These are phyloP conservation scores for Suhomyces sp. DNA, from an alignment of 805 yeast species.

Conservation along the genomic window DNA sequence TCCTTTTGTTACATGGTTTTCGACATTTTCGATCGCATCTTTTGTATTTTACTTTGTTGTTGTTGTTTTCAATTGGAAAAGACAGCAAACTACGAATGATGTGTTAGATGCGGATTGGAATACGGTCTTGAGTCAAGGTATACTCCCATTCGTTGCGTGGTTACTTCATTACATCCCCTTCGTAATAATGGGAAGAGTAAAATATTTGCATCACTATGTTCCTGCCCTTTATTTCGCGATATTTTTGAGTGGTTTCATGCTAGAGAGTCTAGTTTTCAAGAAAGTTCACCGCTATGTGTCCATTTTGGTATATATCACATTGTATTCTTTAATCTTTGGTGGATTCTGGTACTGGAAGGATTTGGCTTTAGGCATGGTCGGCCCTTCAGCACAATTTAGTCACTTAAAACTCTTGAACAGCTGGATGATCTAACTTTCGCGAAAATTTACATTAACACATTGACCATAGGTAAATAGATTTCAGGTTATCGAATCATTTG, in stretches of 20 bases:
- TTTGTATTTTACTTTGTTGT: slow-evolving; percentile 21
- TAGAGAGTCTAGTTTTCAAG: slow-evolving; percentile 21
- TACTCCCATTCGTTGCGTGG: slow-evolving; percentile 42
- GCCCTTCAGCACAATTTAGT: slow-evolving; percentile 25
- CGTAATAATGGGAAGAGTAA: slow-evolving; percentile 43
- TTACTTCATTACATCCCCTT: slow-evolving; percentile 41
- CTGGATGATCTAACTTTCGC: slow-evolving; percentile 3
- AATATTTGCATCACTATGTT: slow-evolving; percentile 44
- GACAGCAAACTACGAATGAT: slow-evolving; percentile 25
- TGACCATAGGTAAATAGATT: too few species aligned
- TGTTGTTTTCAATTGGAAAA: slow-evolving; percentile 27
- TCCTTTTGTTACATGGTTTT: slow-evolving; percentile 71
- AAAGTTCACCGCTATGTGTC: slow-evolving; percentile 14
- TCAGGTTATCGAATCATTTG: too few species aligned
- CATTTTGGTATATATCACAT: slow-evolving; percentile 37
- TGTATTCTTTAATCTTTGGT: slow-evolving; percentile 54
- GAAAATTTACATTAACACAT: neutral
- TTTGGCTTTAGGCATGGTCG: slow-evolving; percentile 76
- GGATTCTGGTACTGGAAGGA: slow-evolving; percentile 63
- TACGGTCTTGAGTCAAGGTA: slow-evolving; percentile 26
- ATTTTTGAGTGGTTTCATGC: slow-evolving; percentile 20
- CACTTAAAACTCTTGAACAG: slow-evolving; percentile 26
- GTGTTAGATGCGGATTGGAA: slow-evolving; percentile 30
- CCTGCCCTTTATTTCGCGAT: slow-evolving; percentile 42
- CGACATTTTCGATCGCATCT: slow-evolving; percentile 26